Evolutionary conservation across 2,329 filamentous ascomycete species (phyloP).

Genomic region (Neocatenulostroma microsporum): DNA sequence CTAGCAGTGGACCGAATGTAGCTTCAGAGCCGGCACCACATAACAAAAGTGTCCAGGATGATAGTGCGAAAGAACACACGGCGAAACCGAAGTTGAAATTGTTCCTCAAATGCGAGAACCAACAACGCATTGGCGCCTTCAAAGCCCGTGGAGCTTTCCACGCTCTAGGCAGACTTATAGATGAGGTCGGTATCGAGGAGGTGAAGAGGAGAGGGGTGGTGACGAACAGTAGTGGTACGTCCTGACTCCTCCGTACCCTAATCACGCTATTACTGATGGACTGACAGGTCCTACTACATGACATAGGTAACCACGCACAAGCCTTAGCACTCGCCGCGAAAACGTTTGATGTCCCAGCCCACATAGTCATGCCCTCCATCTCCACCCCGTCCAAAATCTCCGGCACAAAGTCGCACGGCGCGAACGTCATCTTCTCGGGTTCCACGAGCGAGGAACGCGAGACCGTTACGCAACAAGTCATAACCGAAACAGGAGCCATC

Average conservation of each 20-base stretch:
- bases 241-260: too few species aligned
- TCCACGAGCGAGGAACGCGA: constrained; percentile 74
- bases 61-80: constrained; percentile 24
- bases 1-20: constrained; percentile 5
- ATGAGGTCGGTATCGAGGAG: constrained; percentile 52
- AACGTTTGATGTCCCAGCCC: constrained; percentile 63
- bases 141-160: constrained; percentile 89
- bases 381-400: constrained; percentile 79
- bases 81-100: constrained; percentile 61
- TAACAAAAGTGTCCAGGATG: background rate
- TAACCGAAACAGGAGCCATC: constrained; percentile 63
- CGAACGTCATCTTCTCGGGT: constrained; percentile 71
- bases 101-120: constrained; percentile 95
- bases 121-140: constrained; percentile 85
- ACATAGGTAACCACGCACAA: constrained; percentile 86
- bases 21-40: constrained; percentile 12
- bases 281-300: constrained; percentile 12
- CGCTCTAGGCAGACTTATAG: constrained; percentile 63
- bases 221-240: constrained; percentile 77
- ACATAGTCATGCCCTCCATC: constrained; percentile 90
- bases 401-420: constrained; percentile 70
- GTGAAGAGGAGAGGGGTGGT: constrained; percentile 61
- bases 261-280: background rate
- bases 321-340: constrained; percentile 78
- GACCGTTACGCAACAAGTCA: constrained; percentile 61